phyloP scores from a whole-genome alignment of 73 alveolate genomes.

The Blepharisma japonicum region DNA sequence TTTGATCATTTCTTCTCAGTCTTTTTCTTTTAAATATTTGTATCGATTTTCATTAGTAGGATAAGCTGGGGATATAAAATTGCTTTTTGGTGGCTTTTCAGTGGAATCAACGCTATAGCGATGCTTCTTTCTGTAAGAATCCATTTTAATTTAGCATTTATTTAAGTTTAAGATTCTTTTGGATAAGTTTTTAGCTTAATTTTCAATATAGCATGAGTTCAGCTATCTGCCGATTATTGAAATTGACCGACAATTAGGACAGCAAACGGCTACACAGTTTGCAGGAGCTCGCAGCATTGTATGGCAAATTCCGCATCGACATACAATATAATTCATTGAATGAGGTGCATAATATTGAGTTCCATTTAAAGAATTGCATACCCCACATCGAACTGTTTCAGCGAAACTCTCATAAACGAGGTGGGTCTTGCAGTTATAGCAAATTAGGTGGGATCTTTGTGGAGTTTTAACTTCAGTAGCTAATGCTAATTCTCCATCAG shows the following conservation, averaged over 20 bases:
- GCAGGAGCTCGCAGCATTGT: background rate
- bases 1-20: no score
- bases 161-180: no score
- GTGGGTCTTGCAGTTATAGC: slow-evolving; percentile 27
- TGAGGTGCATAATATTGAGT: slow-evolving; percentile 6
- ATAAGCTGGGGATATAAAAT: no score
- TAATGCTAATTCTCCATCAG: slow-evolving; percentile 27
- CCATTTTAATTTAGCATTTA: no score
- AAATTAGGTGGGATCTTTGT: background rate
- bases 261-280: background rate
- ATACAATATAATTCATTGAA: background rate
- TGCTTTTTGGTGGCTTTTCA: no score
- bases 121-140: no score
- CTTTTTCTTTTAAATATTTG: no score
- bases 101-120: no score
- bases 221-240: slow-evolving; percentile 4
- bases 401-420: slow-evolving; percentile 14
- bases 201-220: no score
- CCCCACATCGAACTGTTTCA: slow-evolving; percentile 11
- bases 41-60: no score
- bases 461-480: background rate
- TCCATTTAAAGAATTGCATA: slow-evolving; percentile 5
- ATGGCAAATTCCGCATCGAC: slow-evolving; percentile 21
- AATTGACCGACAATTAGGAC: slow-evolving; percentile 18
- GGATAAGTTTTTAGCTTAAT: no score